These are phyloP conservation scores for Calonectria multiphialidica DNA, from an alignment of 2,329 filamentous ascomycete genomes.

Conservation along the genomic window DNA sequence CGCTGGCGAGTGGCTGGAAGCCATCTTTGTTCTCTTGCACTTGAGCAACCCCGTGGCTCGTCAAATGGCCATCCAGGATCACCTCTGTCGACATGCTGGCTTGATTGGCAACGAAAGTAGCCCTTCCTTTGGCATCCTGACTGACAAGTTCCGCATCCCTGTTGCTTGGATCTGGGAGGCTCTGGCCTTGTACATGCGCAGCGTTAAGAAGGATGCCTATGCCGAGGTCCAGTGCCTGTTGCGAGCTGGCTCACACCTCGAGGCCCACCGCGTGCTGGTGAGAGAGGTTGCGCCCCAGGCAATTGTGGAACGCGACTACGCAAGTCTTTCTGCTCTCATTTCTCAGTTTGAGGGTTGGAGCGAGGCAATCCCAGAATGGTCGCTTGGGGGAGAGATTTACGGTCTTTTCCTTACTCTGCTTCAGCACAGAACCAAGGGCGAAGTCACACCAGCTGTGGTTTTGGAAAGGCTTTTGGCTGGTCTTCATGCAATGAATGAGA, in stretches of 20 bases:
- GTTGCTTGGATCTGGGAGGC: slow-evolving; percentile 87
- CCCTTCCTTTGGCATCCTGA: slow-evolving; percentile 69
- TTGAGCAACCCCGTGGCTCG: slow-evolving; percentile 74
- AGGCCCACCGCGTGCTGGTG: slow-evolving; percentile 87
- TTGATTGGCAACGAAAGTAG: slow-evolving; percentile 71
- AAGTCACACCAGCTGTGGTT: slow-evolving; percentile 56
- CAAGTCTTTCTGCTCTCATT: slow-evolving; percentile 76
- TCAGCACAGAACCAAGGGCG: slow-evolving; percentile 55
- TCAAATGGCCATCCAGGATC: slow-evolving; percentile 76
- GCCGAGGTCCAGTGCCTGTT: slow-evolving; percentile 85
- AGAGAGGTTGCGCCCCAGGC: slow-evolving; percentile 84
- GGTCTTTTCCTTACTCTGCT: slow-evolving; percentile 68
- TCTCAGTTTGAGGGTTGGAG: slow-evolving; percentile 76
- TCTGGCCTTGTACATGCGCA: slow-evolving; percentile 85
- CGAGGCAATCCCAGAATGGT: slow-evolving; percentile 78
- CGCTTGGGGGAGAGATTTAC: slow-evolving; percentile 84
- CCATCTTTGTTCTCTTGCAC: slow-evolving; percentile 83
- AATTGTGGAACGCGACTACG: slow-evolving; percentile 86
- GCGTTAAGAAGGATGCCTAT: slow-evolving; percentile 75
- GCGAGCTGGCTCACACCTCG: slow-evolving; percentile 78
- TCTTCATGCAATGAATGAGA: slow-evolving; percentile 66
- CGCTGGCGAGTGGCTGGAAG: slow-evolving; percentile 75
- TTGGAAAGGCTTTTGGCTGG: slow-evolving; percentile 70
- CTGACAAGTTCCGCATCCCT: slow-evolving; percentile 77
- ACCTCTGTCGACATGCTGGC: slow-evolving; percentile 79